These are phyloP conservation scores for Aurinia saxatilis DNA, from an alignment of 345 rosid genomes.

Conservation along the genomic window DNA sequence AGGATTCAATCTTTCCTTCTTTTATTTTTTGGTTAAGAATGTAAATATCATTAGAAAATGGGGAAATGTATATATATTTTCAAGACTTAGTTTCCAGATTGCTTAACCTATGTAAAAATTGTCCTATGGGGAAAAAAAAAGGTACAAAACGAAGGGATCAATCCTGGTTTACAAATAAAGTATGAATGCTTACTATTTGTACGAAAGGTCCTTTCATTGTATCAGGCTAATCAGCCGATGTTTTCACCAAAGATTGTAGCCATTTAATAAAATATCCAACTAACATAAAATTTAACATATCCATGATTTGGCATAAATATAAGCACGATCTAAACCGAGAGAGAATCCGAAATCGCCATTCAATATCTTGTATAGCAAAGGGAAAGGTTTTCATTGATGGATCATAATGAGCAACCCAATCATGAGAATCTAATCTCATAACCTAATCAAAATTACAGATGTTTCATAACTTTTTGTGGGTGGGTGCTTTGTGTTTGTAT, in stretches of 20 bases:
- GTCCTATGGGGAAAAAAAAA: no score
- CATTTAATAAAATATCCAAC: not conserved
- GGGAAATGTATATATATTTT: no score
- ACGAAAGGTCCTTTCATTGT: constrained; percentile 10
- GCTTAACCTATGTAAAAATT: no score
- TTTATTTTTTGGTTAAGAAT: no score
- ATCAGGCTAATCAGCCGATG: not conserved
- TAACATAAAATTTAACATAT: not conserved
- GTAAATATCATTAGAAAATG: no score
- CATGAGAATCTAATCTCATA: constrained; percentile 21
- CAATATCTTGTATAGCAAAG: constrained; percentile 7
- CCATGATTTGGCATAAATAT: constrained; percentile 2
- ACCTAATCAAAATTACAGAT: constrained; percentile 7
- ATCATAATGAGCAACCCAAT: constrained; percentile 1
- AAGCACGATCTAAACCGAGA: constrained; percentile 4
- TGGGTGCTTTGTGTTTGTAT: constrained; percentile 5
- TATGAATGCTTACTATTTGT: constrained; percentile 7
- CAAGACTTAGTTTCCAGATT: no score
- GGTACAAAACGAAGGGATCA: no score
- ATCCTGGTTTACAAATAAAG: constrained; percentile 6
- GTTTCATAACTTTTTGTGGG: not conserved
- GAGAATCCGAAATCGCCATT: not conserved
- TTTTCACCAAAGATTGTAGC: not conserved
- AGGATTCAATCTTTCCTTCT: no score
- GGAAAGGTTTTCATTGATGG: not conserved